Evolutionary conservation across 2,329 filamentous ascomycete species (phyloP), one percentile per base, ranked within the genome.

Genomic region (Plectosphaerella cucumerina): DNA sequence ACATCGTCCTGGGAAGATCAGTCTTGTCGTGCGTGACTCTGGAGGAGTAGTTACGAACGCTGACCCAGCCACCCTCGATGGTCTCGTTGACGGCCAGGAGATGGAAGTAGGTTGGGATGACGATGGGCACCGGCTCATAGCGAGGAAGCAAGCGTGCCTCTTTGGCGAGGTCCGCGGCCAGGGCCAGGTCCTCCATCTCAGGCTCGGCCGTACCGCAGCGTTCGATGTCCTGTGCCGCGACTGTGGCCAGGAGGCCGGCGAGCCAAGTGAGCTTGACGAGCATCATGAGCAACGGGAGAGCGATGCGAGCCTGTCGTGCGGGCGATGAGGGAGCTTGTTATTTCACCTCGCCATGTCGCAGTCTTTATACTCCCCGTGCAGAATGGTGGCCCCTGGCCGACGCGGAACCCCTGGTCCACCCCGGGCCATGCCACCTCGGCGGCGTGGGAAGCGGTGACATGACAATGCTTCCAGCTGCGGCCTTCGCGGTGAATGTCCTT

Each of bases 61-160:
- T 66, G 23, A 72, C 48, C 47, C 71, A 71, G 17, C 70, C 70
- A 33, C 60, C 70, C 47, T 44, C 39, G 31, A 44, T 20, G 9
- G 54, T 58, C 33, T 61, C 51, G 6, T 63, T 50, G 14, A 58
- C 60, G 8, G 63, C 59, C 15, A 69, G 53, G 17, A 68, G 61
- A 52, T 69, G 66, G 57, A 69, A 66, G 58, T 68, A 51, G 17
- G 52, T 52, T 18, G 45, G 39, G 10, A 54, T 46, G 21, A 44
- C 42, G 31, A 54, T 49, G 11, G 52, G 47, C 14, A 41, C 37
- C 3, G 37, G 41, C 48, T 33, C 39, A 41, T 44, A 14, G 47
- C 31, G 23, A 14, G 42, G 11, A 5, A 35, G 35, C 22, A n/a
- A 18, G 17, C 23, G 34, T 6, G 26, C 35, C 21, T 48, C 47